Evolutionary conservation across 768 basidiomycete genomes (phyloP).

Genomic region (Lactarius sanguifluus): DNA sequence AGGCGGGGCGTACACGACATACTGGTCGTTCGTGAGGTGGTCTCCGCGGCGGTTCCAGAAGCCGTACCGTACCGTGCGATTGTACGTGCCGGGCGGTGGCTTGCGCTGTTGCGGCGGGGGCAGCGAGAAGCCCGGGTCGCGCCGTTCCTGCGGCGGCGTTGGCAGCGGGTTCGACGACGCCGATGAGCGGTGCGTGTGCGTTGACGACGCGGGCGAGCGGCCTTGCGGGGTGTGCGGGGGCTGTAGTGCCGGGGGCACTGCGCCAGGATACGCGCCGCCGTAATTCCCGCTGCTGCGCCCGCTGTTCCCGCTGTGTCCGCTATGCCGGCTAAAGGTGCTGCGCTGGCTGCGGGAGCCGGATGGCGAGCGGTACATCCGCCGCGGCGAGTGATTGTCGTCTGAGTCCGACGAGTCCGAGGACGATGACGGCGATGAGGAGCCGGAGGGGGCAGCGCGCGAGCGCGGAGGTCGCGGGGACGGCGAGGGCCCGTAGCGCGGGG

Average conservation of each 20-base stretch:
- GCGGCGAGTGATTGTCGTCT: conserved; percentile 1
- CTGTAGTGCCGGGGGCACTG: not conserved
- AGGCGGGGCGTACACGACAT: conserved; percentile 65
- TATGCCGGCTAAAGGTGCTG: conserved; percentile 10
- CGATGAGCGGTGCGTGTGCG: conserved; percentile 22
- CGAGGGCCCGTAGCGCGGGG: conserved; percentile 35
- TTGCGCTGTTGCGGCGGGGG: conserved; percentile 35
- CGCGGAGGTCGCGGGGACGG: conserved; percentile 37
- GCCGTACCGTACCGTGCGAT: conserved; percentile 48
- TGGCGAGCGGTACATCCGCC: conserved; percentile 14
- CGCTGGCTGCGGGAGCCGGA: conserved; percentile 9
- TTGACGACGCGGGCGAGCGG: conserved; percentile 27
- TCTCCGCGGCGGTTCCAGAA: conserved; percentile 80
- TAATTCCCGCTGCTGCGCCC: conserved; percentile 6
- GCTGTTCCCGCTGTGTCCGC: conserved; percentile 6
- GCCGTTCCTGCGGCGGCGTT: conserved; percentile 22
- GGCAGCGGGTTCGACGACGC: conserved; percentile 25
- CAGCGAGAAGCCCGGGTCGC: conserved; percentile 29
- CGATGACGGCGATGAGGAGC: conserved; percentile 31
- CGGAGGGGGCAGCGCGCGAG: conserved; percentile 53
- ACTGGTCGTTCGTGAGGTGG: conserved; percentile 54
- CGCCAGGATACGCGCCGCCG: not conserved
- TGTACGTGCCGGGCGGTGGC: conserved; percentile 34
- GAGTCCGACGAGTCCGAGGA: conserved; percentile 18
- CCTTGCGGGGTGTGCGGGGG: conserved; percentile 20